A percentile compares a stretch with the other conserved stretches of the same genome.
Evolutionary conservation across 148 eudicot species (phyloP).

Genomic region (Chenopodium album): DNA sequence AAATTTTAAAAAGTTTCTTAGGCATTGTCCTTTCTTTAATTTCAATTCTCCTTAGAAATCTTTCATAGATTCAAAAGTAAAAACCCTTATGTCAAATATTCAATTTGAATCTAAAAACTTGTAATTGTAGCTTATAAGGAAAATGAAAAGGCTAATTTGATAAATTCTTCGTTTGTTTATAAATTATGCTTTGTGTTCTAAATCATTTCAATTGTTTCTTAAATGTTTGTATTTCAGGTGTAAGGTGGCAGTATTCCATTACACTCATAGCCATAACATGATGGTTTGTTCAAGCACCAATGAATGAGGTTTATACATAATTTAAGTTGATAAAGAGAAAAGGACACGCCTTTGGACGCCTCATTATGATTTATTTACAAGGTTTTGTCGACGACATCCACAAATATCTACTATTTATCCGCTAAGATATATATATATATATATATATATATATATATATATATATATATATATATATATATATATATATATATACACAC

Average conservation of each 20-base stretch:
- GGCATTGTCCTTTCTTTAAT: too few species aligned
- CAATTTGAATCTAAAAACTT: background rate
- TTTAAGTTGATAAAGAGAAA: background rate
- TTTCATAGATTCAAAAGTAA: too few species aligned
- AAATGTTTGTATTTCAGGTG: background rate
- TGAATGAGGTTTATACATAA: background rate
- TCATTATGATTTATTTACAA: background rate
- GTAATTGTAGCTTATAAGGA: background rate
- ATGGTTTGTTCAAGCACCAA: background rate
- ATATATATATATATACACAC: too few species aligned
- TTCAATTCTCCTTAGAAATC: too few species aligned
- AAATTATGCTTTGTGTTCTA: background rate
- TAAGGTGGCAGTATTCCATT: background rate
- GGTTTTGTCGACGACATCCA: background rate
- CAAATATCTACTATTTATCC: background rate
- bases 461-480: too few species aligned
- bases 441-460: too few species aligned
- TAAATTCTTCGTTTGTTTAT: too few species aligned
- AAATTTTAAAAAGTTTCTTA: too few species aligned
- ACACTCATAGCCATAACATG: background rate
- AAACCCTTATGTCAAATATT: background rate
- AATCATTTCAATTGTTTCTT: background rate
- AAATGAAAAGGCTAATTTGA: background rate
- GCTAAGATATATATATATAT: background rate
- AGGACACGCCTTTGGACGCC: background rate